phyloP scores from a whole-genome alignment of 2,329 filamentous ascomycete species.

The Myriosclerotinia duriaeana region DNA sequence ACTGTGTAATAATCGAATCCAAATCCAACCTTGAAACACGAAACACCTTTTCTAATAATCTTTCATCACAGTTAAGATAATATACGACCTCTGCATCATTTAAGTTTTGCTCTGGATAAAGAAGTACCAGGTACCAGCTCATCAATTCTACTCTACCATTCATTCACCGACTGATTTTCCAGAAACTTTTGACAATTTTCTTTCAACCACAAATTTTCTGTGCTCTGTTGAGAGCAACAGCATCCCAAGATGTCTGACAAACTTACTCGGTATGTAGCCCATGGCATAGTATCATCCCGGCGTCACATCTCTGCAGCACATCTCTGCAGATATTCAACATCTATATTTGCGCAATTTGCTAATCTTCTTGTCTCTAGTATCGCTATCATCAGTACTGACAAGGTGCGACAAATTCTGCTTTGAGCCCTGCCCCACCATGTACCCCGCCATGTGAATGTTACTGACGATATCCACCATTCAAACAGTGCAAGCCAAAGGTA shows the following conservation, averaged over 20 bases:
- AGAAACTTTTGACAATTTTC: background rate
- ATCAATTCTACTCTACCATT: background rate
- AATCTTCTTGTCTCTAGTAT: constrained; percentile 61
- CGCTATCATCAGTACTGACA: constrained; percentile 98
- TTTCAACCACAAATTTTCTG: background rate
- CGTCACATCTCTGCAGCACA: background rate
- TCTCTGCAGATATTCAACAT: background rate
- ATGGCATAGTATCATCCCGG: background rate
- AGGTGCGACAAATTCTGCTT: constrained; percentile 58
- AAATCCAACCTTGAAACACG: background rate
- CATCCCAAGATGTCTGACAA: constrained; percentile 76
- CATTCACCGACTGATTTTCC: background rate
- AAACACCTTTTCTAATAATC: constrained; percentile 2
- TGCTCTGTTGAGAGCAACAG: constrained; percentile 17
- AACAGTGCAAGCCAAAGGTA: constrained; percentile 85
- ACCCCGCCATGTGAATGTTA: constrained; percentile 35
- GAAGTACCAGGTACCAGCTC: background rate
- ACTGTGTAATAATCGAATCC: constrained; percentile 18
- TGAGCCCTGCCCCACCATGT: constrained; percentile 45
- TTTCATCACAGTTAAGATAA: background rate
- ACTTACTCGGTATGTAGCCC: constrained; percentile 79
- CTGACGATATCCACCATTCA: constrained; percentile 43
- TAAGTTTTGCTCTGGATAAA: background rate
- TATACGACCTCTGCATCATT: background rate
- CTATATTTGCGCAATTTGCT: constrained; percentile 12